Evolutionary conservation across 345 rosid genomes (phyloP).

Genomic region (Salix brachista): DNA sequence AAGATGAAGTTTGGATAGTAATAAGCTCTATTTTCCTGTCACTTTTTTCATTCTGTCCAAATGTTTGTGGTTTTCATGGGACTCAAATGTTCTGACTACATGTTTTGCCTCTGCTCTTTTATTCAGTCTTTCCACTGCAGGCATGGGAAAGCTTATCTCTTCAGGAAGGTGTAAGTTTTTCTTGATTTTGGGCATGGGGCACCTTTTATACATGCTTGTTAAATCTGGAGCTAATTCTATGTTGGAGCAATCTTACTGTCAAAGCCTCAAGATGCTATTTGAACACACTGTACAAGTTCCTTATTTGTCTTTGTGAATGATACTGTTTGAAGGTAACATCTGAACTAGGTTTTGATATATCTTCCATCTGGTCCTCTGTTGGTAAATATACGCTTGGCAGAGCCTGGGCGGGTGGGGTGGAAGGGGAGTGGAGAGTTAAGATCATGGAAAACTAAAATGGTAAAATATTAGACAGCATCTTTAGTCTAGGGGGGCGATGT

Average conservation of each 20-base stretch:
- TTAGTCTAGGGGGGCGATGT: not conserved
- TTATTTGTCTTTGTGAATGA: not conserved
- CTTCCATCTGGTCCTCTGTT: not conserved
- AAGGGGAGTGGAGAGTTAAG: not conserved
- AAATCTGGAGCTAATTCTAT: not conserved
- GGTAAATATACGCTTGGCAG: not conserved
- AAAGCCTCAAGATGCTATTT: not conserved
- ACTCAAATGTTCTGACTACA: constrained; percentile 31
- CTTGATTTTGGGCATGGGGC: constrained; percentile 29
- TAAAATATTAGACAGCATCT: not conserved
- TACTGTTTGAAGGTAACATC: not conserved
- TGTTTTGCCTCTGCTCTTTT: constrained; percentile 32
- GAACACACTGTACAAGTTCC: not conserved
- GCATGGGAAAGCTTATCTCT: constrained; percentile 98
- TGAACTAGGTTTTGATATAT: not conserved
- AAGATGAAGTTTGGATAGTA: not conserved
- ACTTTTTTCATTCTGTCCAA: constrained; percentile 6
- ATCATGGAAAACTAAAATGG: not conserved
- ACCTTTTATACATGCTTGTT: constrained; percentile 3
- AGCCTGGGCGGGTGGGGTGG: not conserved
- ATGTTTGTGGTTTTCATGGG: constrained; percentile 11
- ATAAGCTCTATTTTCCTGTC: not conserved
- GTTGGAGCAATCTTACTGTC: not conserved
- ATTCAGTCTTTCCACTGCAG: constrained; percentile 79
- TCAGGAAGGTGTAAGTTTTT: constrained; percentile 92